Evolutionary conservation across 2,329 filamentous ascomycete species (phyloP).

Genomic region (Pseudogymnoascus sp.): DNA sequence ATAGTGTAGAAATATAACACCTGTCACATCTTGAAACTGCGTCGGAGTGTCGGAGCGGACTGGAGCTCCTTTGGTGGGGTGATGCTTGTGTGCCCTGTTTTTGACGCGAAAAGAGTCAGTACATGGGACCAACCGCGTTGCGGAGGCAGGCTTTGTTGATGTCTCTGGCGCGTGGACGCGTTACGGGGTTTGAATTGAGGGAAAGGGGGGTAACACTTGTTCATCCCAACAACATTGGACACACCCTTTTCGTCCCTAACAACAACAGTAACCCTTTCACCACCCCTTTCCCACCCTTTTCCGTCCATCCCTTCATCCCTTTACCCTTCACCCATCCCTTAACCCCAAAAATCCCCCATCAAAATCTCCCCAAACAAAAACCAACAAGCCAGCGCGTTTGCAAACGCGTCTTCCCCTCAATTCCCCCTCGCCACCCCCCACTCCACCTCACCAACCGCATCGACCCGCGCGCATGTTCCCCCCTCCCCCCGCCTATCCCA

Average conservation of each 20-base stretch:
- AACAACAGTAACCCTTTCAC: conserved; percentile 30
- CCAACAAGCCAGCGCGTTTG: background rate
- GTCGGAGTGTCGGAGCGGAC: background rate
- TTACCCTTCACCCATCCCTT: background rate
- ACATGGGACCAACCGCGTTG: background rate
- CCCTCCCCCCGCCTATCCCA: background rate
- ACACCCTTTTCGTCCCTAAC: background rate
- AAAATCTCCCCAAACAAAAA: background rate
- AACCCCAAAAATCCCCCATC: background rate
- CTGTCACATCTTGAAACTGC: background rate
- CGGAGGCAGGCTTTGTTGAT: background rate
- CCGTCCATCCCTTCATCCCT: conserved; percentile 30
- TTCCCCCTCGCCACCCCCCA: background rate
- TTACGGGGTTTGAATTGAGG: background rate
- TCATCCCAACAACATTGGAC: conserved; percentile 6
- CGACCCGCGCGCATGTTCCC: background rate
- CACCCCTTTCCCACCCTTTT: conserved; percentile 30
- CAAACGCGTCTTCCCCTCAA: background rate
- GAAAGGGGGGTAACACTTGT: conserved; percentile 4
- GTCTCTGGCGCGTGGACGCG: background rate
- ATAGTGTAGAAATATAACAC: conserved; percentile 7
- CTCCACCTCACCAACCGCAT: background rate
- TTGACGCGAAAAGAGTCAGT: conserved; percentile 5
- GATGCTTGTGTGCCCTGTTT: background rate
- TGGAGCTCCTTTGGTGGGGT: background rate